Base-by-base conservation (phyloP, 768 basidiomycete species). In the Cystofilobasidium ferigula region DNA sequence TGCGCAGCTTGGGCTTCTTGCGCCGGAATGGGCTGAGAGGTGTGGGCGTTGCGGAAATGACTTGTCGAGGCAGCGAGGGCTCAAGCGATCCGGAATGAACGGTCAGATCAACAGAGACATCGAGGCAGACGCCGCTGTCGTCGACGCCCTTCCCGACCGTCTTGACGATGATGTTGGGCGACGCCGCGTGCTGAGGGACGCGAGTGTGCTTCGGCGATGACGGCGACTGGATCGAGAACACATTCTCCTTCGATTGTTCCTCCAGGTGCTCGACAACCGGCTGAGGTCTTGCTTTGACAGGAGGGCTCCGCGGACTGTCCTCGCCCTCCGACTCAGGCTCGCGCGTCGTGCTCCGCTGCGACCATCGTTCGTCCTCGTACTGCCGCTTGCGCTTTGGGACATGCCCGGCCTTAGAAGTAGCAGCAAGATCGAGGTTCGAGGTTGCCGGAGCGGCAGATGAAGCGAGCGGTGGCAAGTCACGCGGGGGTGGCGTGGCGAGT, bases 51-150 rank as follows among this genome's bases (percentile, higher is more conserved):
- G 40, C 20, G 20, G 16, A n/a, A 35, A 26, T 32, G 34, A 22
- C 34, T n/a, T 18, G 34, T 58, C 57, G 57, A 35, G 26, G 38
- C 20, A 26, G n/a, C n/a, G n/a, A n/a, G n/a, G n/a, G n/a, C n/a
- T n/a, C 24, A 4, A 20, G 61, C 3, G 24, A 6, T 18, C 20
- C 9, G 13, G 12, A 35, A 34, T 7, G 24, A 13, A 22, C 22
- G 2, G 3, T 8, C 13, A 26, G 34, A 30, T 34, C 28, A 32
- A 36, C 7, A 9, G 18, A 7, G 36, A n/a, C 16, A 1, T 22
- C 22, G n/a, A 62, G 61, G 14, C 38, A 40, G 22, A 63, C 47
- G 12, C 35, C 62, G 40, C 62, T 54, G 51, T 63, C 62, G 35
- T 63, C 53, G 16, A 53, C n/a, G 4, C n/a, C n/a, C n/a, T n/a